A percentile compares a stretch with the other conserved stretches of the same genome.
Evolutionary conservation across 441 rosid species (phyloP).

Genomic region (Syzygium syzygioides): DNA sequence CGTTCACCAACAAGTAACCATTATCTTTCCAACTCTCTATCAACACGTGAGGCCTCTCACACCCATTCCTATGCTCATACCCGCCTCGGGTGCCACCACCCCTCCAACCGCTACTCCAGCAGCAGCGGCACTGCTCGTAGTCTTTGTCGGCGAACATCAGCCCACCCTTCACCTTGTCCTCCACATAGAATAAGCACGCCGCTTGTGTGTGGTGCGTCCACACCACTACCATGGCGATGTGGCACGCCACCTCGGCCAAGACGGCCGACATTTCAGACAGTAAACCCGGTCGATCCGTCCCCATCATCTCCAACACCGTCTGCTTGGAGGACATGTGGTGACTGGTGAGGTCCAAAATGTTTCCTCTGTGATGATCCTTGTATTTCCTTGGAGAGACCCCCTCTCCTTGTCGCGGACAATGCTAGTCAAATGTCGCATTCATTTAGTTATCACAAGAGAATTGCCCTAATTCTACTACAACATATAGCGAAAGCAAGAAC

Average conservation of each 20-base stretch:
- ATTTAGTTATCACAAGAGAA: no score
- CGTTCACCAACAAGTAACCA: slow-evolving; percentile 63
- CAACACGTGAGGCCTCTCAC: slow-evolving; percentile 54
- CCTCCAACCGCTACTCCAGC: slow-evolving; percentile 34
- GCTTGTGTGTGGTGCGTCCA: slow-evolving; percentile 81
- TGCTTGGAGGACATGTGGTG: slow-evolving; percentile 51
- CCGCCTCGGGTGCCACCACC: slow-evolving; percentile 13
- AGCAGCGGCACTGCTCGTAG: slow-evolving; percentile 44
- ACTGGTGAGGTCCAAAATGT: slow-evolving; percentile 46
- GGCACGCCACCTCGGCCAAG: slow-evolving; percentile 54
- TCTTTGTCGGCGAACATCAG: slow-evolving; percentile 58
- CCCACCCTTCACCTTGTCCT: slow-evolving; percentile 52
- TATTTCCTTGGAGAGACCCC: slow-evolving; percentile 36
- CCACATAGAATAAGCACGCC: slow-evolving; percentile 61
- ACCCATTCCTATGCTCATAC: slow-evolving; percentile 11
- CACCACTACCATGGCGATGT: slow-evolving; percentile 55
- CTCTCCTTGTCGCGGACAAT: slow-evolving; percentile 44
- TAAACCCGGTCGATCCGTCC: slow-evolving; percentile 66
- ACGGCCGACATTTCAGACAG: slow-evolving; percentile 76
- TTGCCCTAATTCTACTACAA: not conserved
- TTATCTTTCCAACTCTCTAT: slow-evolving; percentile 65
- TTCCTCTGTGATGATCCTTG: slow-evolving; percentile 25
- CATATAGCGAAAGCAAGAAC: not conserved
- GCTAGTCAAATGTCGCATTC: slow-evolving; percentile 31
- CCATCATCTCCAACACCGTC: slow-evolving; percentile 70